These are phyloP conservation scores for Fraxinus baroniana DNA, from an alignment of 305 asterid genomes.

Conservation along the genomic window DNA sequence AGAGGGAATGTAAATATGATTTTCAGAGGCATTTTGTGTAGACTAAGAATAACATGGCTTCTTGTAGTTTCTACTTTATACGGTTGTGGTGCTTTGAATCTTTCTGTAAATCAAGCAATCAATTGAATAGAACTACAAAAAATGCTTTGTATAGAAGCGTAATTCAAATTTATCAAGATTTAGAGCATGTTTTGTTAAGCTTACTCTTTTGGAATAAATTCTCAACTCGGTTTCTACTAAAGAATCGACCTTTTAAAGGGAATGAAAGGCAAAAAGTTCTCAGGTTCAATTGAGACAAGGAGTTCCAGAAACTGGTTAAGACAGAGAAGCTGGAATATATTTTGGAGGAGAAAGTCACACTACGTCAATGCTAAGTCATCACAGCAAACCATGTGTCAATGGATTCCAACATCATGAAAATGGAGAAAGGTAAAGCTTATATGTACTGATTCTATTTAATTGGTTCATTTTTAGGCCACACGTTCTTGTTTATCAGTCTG, in stretches of 20 bases:
- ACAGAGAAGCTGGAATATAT: conserved; percentile 77
- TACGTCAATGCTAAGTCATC: conserved; percentile 25
- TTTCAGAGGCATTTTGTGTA: background rate
- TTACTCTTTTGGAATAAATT: background rate
- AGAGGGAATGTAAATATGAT: background rate
- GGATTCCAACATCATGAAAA: conserved; percentile 17
- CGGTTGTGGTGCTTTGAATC: background rate
- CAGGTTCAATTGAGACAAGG: conserved; percentile 22
- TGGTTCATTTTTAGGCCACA: background rate
- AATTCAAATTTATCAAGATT: background rate
- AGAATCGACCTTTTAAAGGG: background rate
- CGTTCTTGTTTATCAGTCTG: background rate
- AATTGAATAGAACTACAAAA: background rate
- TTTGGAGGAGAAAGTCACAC: conserved; percentile 57
- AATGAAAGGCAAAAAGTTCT: background rate
- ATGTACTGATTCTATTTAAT: background rate
- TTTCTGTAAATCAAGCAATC: background rate
- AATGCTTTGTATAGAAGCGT: background rate
- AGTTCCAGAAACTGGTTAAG: conserved; percentile 60
- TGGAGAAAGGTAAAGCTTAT: conserved; percentile 1
- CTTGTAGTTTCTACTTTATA: background rate
- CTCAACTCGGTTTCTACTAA: background rate
- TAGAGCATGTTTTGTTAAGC: background rate
- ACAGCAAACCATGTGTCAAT: conserved; percentile 24
- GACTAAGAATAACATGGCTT: background rate